Conservation (phyloP, 148 eudicot genomes). For the Fallopia convolvulus region DNA sequence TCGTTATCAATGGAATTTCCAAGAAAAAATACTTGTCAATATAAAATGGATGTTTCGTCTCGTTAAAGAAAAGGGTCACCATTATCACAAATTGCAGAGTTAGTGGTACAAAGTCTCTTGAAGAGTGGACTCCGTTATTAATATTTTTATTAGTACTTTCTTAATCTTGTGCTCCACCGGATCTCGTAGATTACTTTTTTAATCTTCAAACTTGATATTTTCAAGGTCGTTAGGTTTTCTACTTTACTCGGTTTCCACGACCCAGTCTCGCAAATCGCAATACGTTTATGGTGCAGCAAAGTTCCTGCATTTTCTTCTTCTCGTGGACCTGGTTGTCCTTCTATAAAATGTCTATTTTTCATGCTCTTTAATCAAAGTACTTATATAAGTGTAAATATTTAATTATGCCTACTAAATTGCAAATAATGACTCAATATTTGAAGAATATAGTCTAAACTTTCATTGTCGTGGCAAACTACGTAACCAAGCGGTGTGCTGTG, state of each 20-base stretch:
- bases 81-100: background rate
- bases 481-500: too few species aligned
- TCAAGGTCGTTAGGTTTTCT: slow-evolving; percentile 11
- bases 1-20: background rate
- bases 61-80: background rate
- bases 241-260: slow-evolving; percentile 9
- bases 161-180: background rate
- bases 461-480: too few species aligned
- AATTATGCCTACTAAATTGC: too few species aligned
- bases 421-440: background rate
- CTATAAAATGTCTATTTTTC: background rate
- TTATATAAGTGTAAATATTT: background rate
- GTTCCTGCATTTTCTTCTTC: background rate
- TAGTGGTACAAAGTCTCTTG: background rate
- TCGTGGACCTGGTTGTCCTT: background rate
- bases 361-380: background rate
- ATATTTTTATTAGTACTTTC: background rate
- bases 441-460: background rate
- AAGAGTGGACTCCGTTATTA: background rate
- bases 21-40: background rate
- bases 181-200: background rate
- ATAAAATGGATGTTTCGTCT: background rate
- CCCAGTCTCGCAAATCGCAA: background rate
- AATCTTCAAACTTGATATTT: background rate
- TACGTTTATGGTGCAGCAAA: background rate